Conservation (phyloP, 495 filamentous ascomycete species). For the Talaromyces thailandensis region DNA sequence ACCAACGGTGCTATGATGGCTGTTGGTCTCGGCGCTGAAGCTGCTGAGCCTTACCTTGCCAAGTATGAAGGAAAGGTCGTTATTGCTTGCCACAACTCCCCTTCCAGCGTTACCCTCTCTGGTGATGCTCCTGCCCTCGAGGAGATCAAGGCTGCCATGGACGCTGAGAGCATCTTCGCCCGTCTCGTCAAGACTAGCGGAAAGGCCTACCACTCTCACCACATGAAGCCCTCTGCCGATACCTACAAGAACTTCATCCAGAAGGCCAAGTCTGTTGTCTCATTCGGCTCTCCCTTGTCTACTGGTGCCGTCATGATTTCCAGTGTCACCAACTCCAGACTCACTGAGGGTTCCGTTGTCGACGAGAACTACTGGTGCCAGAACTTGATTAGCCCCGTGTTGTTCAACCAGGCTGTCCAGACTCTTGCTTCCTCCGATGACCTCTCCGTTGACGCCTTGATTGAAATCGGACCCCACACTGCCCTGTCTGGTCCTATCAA, state of each 20-base stretch:
- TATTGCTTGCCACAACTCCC: slow-evolving; percentile 23
- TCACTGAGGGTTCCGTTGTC: not conserved
- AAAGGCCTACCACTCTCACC: slow-evolving; percentile 48
- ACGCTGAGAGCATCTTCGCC: slow-evolving; percentile 28
- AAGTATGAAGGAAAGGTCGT: slow-evolving; percentile 1
- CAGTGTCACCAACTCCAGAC: not conserved
- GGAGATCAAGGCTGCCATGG: slow-evolving; percentile 6
- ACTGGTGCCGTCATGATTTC: not conserved
- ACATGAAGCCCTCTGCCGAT: slow-evolving; percentile 28
- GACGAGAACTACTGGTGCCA: slow-evolving; percentile 20
- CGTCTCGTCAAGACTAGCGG: slow-evolving; percentile 40
- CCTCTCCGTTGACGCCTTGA: slow-evolving; percentile 10
- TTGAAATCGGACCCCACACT: slow-evolving; percentile 25
- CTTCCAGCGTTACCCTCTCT: slow-evolving; percentile 18
- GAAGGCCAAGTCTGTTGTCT: not conserved
- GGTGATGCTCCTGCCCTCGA: slow-evolving; percentile 16
- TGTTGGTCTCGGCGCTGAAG: slow-evolving; percentile 8
- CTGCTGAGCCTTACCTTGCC: not conserved
- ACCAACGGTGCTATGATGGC: slow-evolving; percentile 14
- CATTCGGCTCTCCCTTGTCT: not conserved
- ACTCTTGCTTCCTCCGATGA: slow-evolving; percentile 2
- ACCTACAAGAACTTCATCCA: not conserved
- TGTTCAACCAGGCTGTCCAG: slow-evolving; percentile 19
- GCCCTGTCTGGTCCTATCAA: slow-evolving; percentile 21
- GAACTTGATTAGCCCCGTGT: slow-evolving; percentile 23